Percentiles rank a stretch among this genome's conserved stretches.
phyloP scores from a whole-genome alignment of 2,329 filamentous ascomycete genomes.

The Sarocladiaceae sp. region DNA sequence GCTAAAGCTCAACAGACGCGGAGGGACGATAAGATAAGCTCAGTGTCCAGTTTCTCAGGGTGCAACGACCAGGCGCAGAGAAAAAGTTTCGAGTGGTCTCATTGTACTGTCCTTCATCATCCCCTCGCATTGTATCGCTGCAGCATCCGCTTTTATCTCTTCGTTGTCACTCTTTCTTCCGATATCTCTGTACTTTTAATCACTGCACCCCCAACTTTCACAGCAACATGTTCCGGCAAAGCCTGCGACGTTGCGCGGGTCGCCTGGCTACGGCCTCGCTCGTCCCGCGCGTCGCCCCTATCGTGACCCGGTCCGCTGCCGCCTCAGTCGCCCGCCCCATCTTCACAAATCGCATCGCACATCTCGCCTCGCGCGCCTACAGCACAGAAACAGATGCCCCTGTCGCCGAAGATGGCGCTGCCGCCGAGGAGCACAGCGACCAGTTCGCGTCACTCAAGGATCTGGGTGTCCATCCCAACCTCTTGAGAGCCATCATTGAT shows the following conservation, averaged over 20 bases:
- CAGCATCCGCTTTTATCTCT: neutral
- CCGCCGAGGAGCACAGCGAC: conserved; percentile 23
- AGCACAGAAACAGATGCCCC: conserved; percentile 31
- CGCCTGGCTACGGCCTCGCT: conserved; percentile 21
- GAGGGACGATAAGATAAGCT: conserved; percentile 1
- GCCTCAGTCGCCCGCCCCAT: conserved; percentile 18
- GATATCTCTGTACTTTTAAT: neutral
- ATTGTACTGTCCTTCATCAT: neutral
- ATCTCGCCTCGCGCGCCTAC: conserved; percentile 21
- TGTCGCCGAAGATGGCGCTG: conserved; percentile 15
- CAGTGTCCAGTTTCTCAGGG: conserved; percentile 8
- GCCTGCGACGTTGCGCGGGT: conserved; percentile 32
- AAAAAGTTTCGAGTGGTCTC: conserved; percentile 4
- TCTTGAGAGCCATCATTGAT: conserved; percentile 63
- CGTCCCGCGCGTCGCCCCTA: conserved; percentile 16
- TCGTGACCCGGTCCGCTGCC: conserved; percentile 13
- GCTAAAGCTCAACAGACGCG: neutral
- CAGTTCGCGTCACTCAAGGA: conserved; percentile 38
- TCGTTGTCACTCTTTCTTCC: neutral
- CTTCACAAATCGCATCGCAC: conserved; percentile 17
- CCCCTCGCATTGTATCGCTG: neutral
- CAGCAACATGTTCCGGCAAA: conserved; percentile 27
- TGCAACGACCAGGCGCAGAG: neutral
- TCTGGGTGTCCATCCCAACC: conserved; percentile 51
- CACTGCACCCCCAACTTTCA: neutral